Evolutionary conservation across 164 flowering plant species (phyloP).

Genomic region (Chloranthus sessilifolius): DNA sequence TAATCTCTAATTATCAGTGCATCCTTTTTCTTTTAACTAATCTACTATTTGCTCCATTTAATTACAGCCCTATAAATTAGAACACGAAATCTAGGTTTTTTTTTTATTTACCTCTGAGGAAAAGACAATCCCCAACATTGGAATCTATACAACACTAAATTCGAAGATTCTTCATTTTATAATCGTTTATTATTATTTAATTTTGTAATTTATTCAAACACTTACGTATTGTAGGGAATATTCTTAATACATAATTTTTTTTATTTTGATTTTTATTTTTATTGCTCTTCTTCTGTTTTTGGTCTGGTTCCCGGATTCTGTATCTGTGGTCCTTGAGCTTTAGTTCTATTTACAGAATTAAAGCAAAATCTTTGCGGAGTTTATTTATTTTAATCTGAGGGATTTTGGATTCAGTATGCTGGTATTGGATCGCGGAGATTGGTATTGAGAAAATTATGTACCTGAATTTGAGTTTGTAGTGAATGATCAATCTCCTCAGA

Average conservation of each 20-base stretch:
- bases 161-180: conserved; percentile 4
- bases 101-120: not conserved
- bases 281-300: not conserved
- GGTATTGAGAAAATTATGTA: no score
- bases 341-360: not conserved
- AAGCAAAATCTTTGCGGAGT: not conserved
- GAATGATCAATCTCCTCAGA: no score
- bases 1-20: not conserved
- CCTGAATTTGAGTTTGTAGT: no score
- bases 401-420: no score
- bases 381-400: no score
- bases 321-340: no score
- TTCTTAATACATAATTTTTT: not conserved
- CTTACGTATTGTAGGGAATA: not conserved
- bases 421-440: no score
- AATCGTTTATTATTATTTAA: not conserved
- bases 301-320: no score
- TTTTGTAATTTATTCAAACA: not conserved
- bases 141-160: conserved; percentile 9
- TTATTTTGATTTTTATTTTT: not conserved
- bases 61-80: not conserved
- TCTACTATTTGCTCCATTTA: not conserved
- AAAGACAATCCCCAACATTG: conserved; percentile 10
- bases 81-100: not conserved
- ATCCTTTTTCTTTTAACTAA: not conserved